A percentile compares a stretch with the other conserved stretches of the same genome.
Conservation (phyloP, 345 rosid genomes). For the Melastoma malabathricum region DNA sequence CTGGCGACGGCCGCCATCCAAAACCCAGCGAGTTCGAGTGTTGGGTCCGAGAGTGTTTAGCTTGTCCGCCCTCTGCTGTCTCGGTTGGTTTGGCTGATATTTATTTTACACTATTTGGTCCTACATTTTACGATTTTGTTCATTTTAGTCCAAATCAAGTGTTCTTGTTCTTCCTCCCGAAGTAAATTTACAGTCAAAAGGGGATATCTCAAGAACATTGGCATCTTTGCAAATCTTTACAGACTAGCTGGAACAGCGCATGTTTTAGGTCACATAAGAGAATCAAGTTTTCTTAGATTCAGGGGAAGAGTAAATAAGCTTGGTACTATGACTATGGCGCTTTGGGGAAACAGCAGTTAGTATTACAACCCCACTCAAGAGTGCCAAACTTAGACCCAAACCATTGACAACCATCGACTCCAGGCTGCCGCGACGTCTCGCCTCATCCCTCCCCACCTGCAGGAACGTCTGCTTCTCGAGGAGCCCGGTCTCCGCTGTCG, state of each 20-base stretch:
- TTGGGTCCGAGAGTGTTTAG: too few species aligned
- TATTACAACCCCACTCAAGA: constrained; percentile 57
- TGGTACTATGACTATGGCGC: constrained; percentile 16
- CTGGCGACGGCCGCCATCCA: constrained; percentile 12
- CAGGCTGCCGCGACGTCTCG: constrained; percentile 23
- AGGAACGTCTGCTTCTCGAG: constrained; percentile 63
- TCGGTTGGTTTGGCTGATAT: too few species aligned
- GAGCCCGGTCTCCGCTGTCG: constrained; percentile 79
- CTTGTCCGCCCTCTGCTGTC: too few species aligned
- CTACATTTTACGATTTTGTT: too few species aligned
- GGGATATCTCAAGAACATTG: too few species aligned
- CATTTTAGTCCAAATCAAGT: too few species aligned
- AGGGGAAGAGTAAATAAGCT: constrained; percentile 24
- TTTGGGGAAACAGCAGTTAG: constrained; percentile 56
- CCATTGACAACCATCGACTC: constrained; percentile 65
- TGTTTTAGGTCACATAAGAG: constrained; percentile 13
- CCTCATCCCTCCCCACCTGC: constrained; percentile 34
- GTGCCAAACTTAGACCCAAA: constrained; percentile 56
- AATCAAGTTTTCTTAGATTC: constrained; percentile 29
- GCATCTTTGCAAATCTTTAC: too few species aligned
- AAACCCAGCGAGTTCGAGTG: too few species aligned
- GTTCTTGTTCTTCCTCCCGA: too few species aligned
- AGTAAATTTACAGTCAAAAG: too few species aligned
- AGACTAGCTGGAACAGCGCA: too few species aligned
- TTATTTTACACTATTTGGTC: too few species aligned